A percentile compares a stretch with the other conserved stretches of the same genome.
phyloP scores from a whole-genome alignment of 2,329 filamentous ascomycete genomes.

The Neofusicoccum ribis region DNA sequence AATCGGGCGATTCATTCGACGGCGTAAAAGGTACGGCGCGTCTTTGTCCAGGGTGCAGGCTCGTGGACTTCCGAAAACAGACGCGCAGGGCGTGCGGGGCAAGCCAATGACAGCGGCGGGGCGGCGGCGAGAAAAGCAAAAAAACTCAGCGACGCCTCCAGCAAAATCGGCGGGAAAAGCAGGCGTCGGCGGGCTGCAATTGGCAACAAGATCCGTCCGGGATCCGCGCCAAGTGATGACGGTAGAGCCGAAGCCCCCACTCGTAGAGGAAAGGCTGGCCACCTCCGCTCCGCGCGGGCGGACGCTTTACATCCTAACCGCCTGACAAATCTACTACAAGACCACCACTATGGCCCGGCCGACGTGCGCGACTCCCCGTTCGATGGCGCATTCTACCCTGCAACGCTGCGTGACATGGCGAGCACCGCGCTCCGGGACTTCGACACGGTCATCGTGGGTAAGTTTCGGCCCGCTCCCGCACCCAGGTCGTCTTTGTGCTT shows the following conservation, averaged over 20 bases:
- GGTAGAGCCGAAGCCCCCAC: slow-evolving; percentile 12
- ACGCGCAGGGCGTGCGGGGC: background rate
- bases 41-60: background rate
- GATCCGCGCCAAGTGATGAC: slow-evolving; percentile 8
- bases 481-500: background rate
- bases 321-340: slow-evolving; percentile 20
- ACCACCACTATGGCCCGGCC: slow-evolving; percentile 12
- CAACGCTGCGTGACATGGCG: slow-evolving; percentile 36
- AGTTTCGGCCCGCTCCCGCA: slow-evolving; percentile 4
- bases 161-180: background rate
- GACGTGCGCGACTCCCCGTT: background rate
- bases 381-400: slow-evolving; percentile 6
- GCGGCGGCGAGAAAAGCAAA: background rate
- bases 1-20: background rate
- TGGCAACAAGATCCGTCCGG: slow-evolving; percentile 7
- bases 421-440: slow-evolving; percentile 36
- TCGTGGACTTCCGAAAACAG: background rate
- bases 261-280: slow-evolving; percentile 13
- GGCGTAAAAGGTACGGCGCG: background rate
- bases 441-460: slow-evolving; percentile 44
- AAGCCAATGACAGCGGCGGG: background rate
- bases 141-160: background rate
- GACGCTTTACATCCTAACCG: slow-evolving; percentile 8
- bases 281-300: slow-evolving; percentile 6
- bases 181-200: background rate